Evolutionary conservation across 192 early-diverging fungal genomes (phyloP), one percentile per base, ranked within the genome.

Genomic region (Backusella mclennaniae): DNA sequence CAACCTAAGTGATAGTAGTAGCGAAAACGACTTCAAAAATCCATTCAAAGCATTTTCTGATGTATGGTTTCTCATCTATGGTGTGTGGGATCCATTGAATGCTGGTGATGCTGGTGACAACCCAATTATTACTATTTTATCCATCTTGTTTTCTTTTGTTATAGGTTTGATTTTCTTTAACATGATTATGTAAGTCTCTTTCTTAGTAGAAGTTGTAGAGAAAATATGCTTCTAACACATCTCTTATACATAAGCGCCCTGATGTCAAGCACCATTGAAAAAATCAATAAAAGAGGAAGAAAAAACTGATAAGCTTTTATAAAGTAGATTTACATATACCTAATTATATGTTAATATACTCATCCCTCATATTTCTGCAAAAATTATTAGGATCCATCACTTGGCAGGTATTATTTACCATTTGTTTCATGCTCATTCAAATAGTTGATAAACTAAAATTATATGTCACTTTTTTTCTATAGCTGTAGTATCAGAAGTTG

Each of bases 181-280:
- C 36, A 74, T 74, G 35, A 19, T 74, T 7, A 74, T 74, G 73
- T 74, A 74, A 44, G 73, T 74, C 6, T 39, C 2, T 11, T 38
- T 39, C 38, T 11, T 39, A 3, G 0, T 2, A 39, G 8, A 0
- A 39, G 1, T 1, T 1, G 0, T 39, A 39, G 38, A 0, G 0
- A 44, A 12, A 4, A 44, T 44, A 17, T 17, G 42, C 0, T 7
- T 12, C 14, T 42, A 42, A 42, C 41, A 42, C 1, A 2, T 12
- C 12, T 42, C 41, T 42, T 42, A 15, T 15, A 42, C 11, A 42
- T 2, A 6, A 74, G 73, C 17, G 73, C 73, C 6, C 15, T 74
- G 3, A 74, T 74, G 73, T 66, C 73, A 15, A 41, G 36, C 19
- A 63, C 59, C 42, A 63, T 74, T 9, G 73, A 74, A 7, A 29